These are phyloP conservation scores for Wilhelminamyces savonicus DNA, from an alignment of 805 yeast species.

Conservation along the genomic window DNA sequence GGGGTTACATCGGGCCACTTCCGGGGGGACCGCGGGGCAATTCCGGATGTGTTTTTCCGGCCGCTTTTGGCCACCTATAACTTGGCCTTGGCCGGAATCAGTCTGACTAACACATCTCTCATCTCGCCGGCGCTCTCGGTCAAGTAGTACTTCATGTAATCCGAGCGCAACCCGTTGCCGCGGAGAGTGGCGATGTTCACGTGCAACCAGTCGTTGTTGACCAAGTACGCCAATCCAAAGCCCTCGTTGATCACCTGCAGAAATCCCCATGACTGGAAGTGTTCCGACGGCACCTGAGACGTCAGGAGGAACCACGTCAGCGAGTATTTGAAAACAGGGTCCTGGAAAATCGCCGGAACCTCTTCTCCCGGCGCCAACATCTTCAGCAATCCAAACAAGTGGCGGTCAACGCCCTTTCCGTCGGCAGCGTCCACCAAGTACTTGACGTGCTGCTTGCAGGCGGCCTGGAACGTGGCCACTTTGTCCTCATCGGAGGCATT, in stretches of 20 bases:
- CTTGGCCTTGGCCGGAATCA: slow-evolving; percentile 31
- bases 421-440: slow-evolving; percentile 73
- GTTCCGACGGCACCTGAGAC: slow-evolving; percentile 76
- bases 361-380: slow-evolving; percentile 53
- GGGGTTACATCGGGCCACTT: too few species aligned
- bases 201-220: slow-evolving; percentile 78
- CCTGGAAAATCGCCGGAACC: slow-evolving; percentile 63
- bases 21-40: too few species aligned
- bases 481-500: slow-evolving; percentile 47
- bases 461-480: slow-evolving; percentile 61
- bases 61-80: slow-evolving; percentile 14
- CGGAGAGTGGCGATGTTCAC: slow-evolving; percentile 76
- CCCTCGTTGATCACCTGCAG: slow-evolving; percentile 93
- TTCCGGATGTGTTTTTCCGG: too few species aligned
- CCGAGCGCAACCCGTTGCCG: slow-evolving; percentile 52
- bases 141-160: slow-evolving; percentile 58
- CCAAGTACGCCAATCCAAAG: slow-evolving; percentile 89
- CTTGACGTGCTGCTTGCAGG: slow-evolving; percentile 66
- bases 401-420: slow-evolving; percentile 92
- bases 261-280: slow-evolving; percentile 92
- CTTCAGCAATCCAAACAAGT: slow-evolving; percentile 80
- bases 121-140: slow-evolving; percentile 78
- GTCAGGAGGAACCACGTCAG: slow-evolving; percentile 83
- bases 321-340: slow-evolving; percentile 72
- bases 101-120: slow-evolving; percentile 49